Percentiles rank a stretch among this genome's conserved stretches.
These are phyloP conservation scores for Yamadazyma conglobata DNA, from an alignment of 1,139 yeast genomes.

Conservation along the genomic window DNA sequence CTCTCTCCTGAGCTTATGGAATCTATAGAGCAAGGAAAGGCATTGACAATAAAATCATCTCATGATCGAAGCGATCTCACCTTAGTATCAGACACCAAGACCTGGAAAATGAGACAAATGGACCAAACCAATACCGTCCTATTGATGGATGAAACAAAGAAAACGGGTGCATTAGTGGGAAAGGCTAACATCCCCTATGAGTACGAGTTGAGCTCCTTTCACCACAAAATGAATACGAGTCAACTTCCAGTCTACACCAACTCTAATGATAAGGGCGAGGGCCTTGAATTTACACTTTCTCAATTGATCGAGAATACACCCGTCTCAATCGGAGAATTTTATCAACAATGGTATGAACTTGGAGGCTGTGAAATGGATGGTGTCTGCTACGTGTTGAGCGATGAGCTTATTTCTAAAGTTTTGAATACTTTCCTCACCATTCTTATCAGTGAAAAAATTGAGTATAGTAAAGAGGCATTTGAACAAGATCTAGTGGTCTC, in stretches of 20 bases:
- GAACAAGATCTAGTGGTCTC: conserved; percentile 1
- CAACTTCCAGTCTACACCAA: not conserved
- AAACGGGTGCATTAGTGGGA: conserved; percentile 28
- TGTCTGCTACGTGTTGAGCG: conserved; percentile 26
- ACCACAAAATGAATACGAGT: not conserved
- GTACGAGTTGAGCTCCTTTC: conserved; percentile 53
- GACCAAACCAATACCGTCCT: conserved; percentile 84
- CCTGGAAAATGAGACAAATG: conserved; percentile 71
- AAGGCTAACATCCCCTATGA: conserved; percentile 45
- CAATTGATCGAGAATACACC: conserved; percentile 48
- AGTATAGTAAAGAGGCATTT: conserved; percentile 16
- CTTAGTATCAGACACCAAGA: conserved; percentile 54
- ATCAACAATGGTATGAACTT: conserved; percentile 44
- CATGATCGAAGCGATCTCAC: conserved; percentile 45
- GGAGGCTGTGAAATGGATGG: conserved; percentile 56
- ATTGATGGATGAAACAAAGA: conserved; percentile 38
- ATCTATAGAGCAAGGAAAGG: conserved; percentile 31
- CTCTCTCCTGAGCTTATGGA: conserved; percentile 53
- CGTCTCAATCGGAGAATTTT: conserved; percentile 56
- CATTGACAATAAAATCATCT: conserved; percentile 48
- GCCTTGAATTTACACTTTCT: conserved; percentile 22
- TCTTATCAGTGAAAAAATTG: conserved; percentile 42
- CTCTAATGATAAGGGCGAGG: not conserved
- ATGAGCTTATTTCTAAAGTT: conserved; percentile 24
- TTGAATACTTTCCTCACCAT: conserved; percentile 47